Conservation (phyloP, 352 stramenopile genomes). For the Pythium sp. region DNA sequence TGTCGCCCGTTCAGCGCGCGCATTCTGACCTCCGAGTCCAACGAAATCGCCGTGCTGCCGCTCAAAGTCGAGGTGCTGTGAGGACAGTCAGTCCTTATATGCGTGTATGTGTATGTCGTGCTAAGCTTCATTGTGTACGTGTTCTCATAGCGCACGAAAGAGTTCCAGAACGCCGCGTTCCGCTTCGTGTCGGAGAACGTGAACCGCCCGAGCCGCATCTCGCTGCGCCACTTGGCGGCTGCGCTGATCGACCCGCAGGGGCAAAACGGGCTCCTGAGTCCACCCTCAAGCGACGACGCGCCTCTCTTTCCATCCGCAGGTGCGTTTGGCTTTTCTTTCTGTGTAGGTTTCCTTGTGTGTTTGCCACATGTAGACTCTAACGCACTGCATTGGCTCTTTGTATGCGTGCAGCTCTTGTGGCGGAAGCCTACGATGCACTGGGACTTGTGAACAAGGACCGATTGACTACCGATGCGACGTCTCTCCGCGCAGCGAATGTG, state of each 20-base stretch:
- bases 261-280: constrained; percentile 3
- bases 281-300: not conserved
- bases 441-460: constrained; percentile 45
- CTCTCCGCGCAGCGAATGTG: constrained; percentile 33
- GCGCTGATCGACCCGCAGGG: constrained; percentile 43
- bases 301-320: constrained; percentile 50
- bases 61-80: constrained; percentile 45
- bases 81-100: not conserved
- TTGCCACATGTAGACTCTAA: not conserved
- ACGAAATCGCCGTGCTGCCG: constrained; percentile 76
- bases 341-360: not conserved
- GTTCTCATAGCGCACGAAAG: constrained; percentile 39
- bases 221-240: constrained; percentile 47
- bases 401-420: constrained; percentile 44
- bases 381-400: not conserved
- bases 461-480: constrained; percentile 28
- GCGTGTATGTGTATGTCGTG: not conserved
- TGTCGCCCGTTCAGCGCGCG: constrained; percentile 77
- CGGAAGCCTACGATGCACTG: constrained; percentile 65
- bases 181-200: constrained; percentile 57
- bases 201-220: constrained; percentile 56
- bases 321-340: constrained; percentile 15
- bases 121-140: constrained; percentile 1
- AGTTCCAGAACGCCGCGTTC: constrained; percentile 56
- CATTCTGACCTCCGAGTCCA: constrained; percentile 64